Base-by-base conservation (phyloP, 2,329 filamentous ascomycete species). In the Oidium heveae region DNA sequence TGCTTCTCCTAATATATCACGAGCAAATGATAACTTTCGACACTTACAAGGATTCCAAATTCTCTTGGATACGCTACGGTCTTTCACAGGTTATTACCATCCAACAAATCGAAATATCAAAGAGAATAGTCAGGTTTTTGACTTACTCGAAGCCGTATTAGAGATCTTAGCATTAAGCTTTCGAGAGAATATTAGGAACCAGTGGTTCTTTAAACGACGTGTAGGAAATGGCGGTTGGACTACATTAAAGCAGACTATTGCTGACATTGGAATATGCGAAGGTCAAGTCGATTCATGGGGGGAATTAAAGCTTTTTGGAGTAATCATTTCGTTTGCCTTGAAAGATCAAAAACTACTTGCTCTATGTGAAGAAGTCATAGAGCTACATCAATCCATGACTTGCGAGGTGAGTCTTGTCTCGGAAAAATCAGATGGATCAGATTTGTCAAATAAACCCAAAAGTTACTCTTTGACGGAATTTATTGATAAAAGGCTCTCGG, bases 211-310 rank as follows among this genome's bases (percentile, higher is more conserved):
- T 65, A 76, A 79, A 56, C 80, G 79, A 60, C 74, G 79, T 59
- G 78, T 93, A 33, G 76, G 84, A 56, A 80, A 77, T 22, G 84
- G 81, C 55, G 87, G 89, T 3, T 94, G 86, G 81, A 74, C 79
- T 59, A 76, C 79, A 8, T 66, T 95, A 55, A 81, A 91, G 63
- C 77, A 84, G 63, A 77, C 76, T 6, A 74, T 88, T 68, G 76
- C 75, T 58, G 79, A 77, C 65, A 79, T 80, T 66, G 77, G 82
- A 36, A 68, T 79, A 54, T 73, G 81, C 54, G 75, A 75, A 59
- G 74, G 74, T 55, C 79, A 84, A 58, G 73, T 79, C 47, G 84
- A 93, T 62, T 67, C 74, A 6, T 80, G 77, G 77, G 74, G 76
- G 54, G 76, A 74, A 61, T 77, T 74, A 60, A 82, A 88, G 66